Conservation (phyloP, 805 yeast species). For the Pichia manshurica region DNA sequence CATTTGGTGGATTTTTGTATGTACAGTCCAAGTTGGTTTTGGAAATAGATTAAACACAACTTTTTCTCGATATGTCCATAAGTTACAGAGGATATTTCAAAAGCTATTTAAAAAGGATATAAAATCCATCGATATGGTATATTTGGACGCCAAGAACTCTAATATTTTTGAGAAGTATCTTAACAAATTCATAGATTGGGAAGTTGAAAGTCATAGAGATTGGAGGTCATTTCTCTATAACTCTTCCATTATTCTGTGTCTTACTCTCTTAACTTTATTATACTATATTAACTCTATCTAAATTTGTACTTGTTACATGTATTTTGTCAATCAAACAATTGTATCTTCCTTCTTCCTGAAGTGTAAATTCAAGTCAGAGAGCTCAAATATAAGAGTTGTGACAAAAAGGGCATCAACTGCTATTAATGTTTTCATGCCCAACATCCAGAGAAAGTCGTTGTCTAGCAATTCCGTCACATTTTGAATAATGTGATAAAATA, state of each 20-base stretch:
- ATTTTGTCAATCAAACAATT: constrained; percentile 1
- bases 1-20: constrained; percentile 18
- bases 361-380: constrained; percentile 6
- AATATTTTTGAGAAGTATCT: background rate
- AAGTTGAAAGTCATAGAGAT: constrained; percentile 13
- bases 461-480: background rate
- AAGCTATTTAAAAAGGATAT: constrained; percentile 1
- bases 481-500: background rate
- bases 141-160: constrained; percentile 11
- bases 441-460: background rate
- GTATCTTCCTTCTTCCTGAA: constrained; percentile 6
- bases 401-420: constrained; percentile 9
- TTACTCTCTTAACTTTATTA: constrained; percentile 12
- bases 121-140: constrained; percentile 4
- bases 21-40: constrained; percentile 13
- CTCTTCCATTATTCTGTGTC: background rate
- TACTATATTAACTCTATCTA: constrained; percentile 20
- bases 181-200: constrained; percentile 20
- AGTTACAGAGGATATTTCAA: background rate
- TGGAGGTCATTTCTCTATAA: constrained; percentile 16
- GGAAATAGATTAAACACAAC: constrained; percentile 11
- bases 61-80: background rate
- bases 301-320: background rate
- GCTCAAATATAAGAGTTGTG: constrained; percentile 10
- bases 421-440: constrained; percentile 6